Evolutionary conservation across 2,329 filamentous ascomycete genomes (phyloP).

Genomic region (Alternaria novae-zelandiae): DNA sequence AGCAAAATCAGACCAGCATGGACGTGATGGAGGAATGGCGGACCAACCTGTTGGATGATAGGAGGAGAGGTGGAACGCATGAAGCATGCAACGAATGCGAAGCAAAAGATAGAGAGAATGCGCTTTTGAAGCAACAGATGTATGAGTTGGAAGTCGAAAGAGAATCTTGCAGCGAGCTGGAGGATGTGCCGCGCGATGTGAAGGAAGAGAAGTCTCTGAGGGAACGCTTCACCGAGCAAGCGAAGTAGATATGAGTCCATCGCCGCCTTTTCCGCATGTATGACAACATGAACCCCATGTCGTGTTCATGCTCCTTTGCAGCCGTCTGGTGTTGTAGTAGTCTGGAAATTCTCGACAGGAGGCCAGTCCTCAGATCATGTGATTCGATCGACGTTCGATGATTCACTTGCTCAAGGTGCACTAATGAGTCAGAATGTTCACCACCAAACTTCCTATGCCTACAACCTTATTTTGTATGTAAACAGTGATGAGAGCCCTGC

Average conservation of each 20-base stretch:
- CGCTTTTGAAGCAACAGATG: background rate
- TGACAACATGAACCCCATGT: background rate
- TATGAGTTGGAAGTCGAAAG: background rate
- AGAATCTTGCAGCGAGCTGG: background rate
- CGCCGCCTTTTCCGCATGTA: background rate
- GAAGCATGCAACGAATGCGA: background rate
- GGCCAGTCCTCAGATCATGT: background rate
- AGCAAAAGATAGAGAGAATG: background rate
- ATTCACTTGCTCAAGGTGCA: background rate
- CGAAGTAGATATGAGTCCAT: background rate
- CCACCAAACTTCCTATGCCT: background rate
- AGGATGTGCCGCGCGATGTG: background rate
- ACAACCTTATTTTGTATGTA: background rate
- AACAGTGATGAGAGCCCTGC: background rate
- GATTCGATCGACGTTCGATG: background rate
- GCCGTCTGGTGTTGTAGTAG: background rate
- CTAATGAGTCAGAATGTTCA: background rate
- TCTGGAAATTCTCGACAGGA: background rate
- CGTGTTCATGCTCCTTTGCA: background rate
- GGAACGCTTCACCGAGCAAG: background rate
- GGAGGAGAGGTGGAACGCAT: background rate
- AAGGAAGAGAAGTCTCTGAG: background rate
- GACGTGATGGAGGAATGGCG: background rate
- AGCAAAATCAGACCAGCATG: background rate
- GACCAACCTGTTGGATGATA: background rate